Evolutionary conservation across 2,329 filamentous ascomycete species (phyloP), one percentile per base, ranked within the genome.

Genomic region (Xylaria sp.): DNA sequence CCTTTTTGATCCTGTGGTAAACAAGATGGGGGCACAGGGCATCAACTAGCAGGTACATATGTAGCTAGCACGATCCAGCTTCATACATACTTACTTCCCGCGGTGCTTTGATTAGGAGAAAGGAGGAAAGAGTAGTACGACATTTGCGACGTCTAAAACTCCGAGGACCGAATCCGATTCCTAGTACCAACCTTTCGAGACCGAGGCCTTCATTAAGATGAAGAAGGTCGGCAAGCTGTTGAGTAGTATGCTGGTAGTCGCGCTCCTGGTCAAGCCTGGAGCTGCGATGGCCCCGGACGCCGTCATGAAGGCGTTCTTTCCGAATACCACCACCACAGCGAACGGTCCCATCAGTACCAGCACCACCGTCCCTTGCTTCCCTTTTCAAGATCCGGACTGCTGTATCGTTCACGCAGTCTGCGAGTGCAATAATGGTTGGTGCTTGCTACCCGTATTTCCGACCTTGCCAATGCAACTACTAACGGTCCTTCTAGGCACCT

Each of bases 331-430:
- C 24, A 45, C 47, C 27, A 45, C 47, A 3, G 65, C 65, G 5
- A 47, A 32, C 47, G 55, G 21, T 8, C 17, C 61, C 9, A 17
- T 30, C 27, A 34, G 19, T 34, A 55, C 50, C 7, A 34, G 14
- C 27, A 12, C 19, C 21, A 39, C 50, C 53, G 21, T 61, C 36
- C 47, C 69, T 32, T 76, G 74, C 54, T 62, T 73, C 19, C 73
- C 73, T 2, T 75, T 74, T 64, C 68, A 69, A 51, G 73, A 76
- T 63, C 72, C 72, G 12, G 55, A 72, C 42, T 75, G 73, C 51
- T 76, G 74, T 32, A 62, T 75, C 30, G 56, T 68, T 27, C 3
- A 30, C 5, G 54, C 55, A 5, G 71, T 74, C 47, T 76, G 73
- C 62, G 47, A 73, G 24, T 74, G 75, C 55, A 34, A 34, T 14